Evolutionary conservation across 2,329 filamentous ascomycete species (phyloP).

Genomic region (Fusarium sp.): DNA sequence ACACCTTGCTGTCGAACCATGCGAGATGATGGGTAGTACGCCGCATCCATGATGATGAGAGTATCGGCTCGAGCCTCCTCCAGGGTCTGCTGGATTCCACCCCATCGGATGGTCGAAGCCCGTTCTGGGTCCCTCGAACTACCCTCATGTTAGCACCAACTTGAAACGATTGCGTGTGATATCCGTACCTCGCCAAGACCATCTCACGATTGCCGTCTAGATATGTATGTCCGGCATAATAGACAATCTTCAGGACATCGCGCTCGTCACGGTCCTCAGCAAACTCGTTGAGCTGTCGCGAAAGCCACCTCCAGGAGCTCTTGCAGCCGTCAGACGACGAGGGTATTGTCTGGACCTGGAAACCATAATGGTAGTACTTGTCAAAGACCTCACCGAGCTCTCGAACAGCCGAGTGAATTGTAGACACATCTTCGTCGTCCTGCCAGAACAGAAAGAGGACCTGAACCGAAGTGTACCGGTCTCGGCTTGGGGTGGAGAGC

Average conservation of each 20-base stretch:
- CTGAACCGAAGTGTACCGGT: slow-evolving; percentile 65
- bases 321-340: slow-evolving; percentile 59
- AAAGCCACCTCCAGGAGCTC: slow-evolving; percentile 66
- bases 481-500: slow-evolving; percentile 62
- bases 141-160: slow-evolving; percentile 34
- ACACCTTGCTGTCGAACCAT: slow-evolving; percentile 65
- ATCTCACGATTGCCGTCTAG: slow-evolving; percentile 68
- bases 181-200: slow-evolving; percentile 64
- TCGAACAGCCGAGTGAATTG: slow-evolving; percentile 55
- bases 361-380: slow-evolving; percentile 64
- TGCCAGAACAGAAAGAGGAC: slow-evolving; percentile 69
- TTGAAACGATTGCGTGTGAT: not conserved
- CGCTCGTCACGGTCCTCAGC: slow-evolving; percentile 65
- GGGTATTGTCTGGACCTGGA: slow-evolving; percentile 63
- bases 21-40: slow-evolving; percentile 67
- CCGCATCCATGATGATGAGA: slow-evolving; percentile 69
- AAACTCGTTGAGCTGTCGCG: slow-evolving; percentile 64
- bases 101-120: slow-evolving; percentile 65
- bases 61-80: slow-evolving; percentile 68
- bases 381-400: slow-evolving; percentile 65
- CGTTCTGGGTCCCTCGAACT: slow-evolving; percentile 62
- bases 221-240: slow-evolving; percentile 67
- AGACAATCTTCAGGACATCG: slow-evolving; percentile 69
- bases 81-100: slow-evolving; percentile 65
- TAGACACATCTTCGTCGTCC: slow-evolving; percentile 61